Evolutionary conservation across 2,329 filamentous ascomycete genomes (phyloP).

Genomic region (Alternaria alternata): DNA sequence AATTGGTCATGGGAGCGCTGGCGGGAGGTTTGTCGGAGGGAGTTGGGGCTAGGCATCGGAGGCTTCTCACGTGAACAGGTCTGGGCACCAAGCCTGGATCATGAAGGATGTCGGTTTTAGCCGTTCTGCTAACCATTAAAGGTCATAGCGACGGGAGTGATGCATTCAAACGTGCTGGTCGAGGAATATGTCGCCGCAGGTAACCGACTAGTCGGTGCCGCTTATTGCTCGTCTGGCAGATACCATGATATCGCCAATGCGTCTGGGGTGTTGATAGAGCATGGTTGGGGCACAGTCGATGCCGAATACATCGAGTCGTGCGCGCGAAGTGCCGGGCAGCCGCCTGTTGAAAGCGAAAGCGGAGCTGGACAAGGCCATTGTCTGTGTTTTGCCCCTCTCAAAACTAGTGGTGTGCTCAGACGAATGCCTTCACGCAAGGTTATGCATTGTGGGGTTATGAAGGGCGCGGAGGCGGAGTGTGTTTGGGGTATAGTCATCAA

Average conservation of each 20-base stretch:
- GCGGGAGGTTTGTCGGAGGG: conserved; percentile 25
- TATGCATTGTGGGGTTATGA: neutral
- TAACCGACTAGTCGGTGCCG: neutral
- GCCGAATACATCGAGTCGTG: neutral
- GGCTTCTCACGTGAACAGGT: conserved; percentile 6
- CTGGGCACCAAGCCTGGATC: conserved; percentile 7
- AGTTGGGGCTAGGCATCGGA: conserved; percentile 5
- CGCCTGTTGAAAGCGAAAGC: conserved; percentile 4
- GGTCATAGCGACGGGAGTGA: conserved; percentile 1
- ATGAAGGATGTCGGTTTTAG: neutral
- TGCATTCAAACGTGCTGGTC: neutral
- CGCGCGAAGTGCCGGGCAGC: neutral
- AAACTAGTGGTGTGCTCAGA: neutral
- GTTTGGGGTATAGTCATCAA: neutral
- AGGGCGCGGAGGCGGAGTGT: neutral
- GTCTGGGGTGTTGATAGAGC: neutral
- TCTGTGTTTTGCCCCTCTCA: neutral
- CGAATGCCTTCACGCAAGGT: neutral
- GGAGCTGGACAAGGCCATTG: neutral
- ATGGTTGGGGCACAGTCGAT: neutral
- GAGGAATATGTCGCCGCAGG: conserved; percentile 1
- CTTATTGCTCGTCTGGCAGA: neutral
- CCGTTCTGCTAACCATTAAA: neutral
- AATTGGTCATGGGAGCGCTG: conserved; percentile 9
- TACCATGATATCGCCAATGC: neutral